Percentiles rank a stretch among this genome's conserved stretches.
Conservation (phyloP, 129 eudicot species). For the Ambrosia trifida region DNA sequence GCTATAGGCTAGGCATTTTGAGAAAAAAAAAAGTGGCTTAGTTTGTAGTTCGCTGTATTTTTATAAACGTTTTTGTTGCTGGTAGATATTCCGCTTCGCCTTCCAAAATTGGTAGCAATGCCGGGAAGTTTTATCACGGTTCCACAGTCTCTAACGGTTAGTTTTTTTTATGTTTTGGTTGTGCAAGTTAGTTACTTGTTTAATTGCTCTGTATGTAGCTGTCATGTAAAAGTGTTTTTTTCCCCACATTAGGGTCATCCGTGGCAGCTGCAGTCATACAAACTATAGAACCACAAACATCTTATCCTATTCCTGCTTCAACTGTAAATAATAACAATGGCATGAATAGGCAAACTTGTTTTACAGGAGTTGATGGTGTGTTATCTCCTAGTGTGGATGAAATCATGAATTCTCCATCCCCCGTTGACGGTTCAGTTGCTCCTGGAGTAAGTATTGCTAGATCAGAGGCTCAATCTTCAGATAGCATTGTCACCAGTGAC, state of each 20-base stretch:
- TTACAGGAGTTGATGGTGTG: slow-evolving; percentile 12
- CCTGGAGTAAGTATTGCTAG: slow-evolving; percentile 41
- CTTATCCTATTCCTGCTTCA: slow-evolving; percentile 36
- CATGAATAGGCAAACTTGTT: slow-evolving; percentile 28
- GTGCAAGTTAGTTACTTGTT: neutral
- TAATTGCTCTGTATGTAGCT: neutral
- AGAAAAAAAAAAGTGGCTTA: no score
- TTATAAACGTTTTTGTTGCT: slow-evolving; percentile 29
- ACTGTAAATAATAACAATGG: slow-evolving; percentile 34
- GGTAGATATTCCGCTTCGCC: slow-evolving; percentile 43
- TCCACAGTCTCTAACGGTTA: slow-evolving; percentile 28
- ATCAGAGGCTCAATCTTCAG: no score
- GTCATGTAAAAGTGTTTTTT: neutral
- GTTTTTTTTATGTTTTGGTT: slow-evolving; percentile 4
- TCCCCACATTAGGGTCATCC: slow-evolving; percentile 32
- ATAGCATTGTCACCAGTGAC: slow-evolving; percentile 10
- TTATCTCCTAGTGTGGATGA: slow-evolving; percentile 39
- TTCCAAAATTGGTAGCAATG: slow-evolving; percentile 29
- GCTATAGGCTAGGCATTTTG: no score
- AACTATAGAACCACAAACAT: slow-evolving; percentile 17
- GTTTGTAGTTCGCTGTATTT: neutral
- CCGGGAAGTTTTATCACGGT: slow-evolving; percentile 39
- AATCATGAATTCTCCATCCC: slow-evolving; percentile 44
- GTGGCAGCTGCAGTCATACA: slow-evolving; percentile 14
- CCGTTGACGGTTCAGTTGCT: slow-evolving; percentile 31